Conservation (phyloP, 2,329 filamentous ascomycete genomes). For the Xylariaceae sp. region DNA sequence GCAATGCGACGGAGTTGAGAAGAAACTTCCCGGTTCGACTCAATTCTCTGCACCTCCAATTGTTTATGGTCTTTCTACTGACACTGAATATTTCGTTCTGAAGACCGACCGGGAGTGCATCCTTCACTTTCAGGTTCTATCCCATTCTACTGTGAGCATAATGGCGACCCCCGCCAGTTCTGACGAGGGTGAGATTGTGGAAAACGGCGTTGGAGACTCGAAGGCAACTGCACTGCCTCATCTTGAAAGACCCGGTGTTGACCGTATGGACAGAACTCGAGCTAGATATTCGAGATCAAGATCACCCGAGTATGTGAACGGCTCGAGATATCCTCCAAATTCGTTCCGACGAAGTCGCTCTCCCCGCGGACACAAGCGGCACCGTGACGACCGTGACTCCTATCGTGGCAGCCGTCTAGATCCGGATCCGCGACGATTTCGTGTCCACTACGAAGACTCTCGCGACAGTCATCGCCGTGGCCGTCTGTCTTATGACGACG, state of each 20-base stretch:
- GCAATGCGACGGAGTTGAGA: conserved; percentile 35
- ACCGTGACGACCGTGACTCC: conserved; percentile 63
- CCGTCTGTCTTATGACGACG: conserved; percentile 58
- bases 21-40: conserved; percentile 41
- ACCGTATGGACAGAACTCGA: conserved; percentile 85
- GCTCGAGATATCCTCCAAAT: conserved; percentile 45
- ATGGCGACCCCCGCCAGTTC: conserved; percentile 59
- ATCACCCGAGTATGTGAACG: conserved; percentile 53
- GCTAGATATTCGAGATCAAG: conserved; percentile 57
- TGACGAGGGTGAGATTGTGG: conserved; percentile 86
- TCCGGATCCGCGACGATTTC: conserved; percentile 62
- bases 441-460: conserved; percentile 63
- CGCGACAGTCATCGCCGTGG: conserved; percentile 51
- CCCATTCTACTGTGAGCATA: conserved; percentile 36
- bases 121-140: conserved; percentile 23
- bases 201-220: conserved; percentile 63
- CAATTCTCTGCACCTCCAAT: conserved; percentile 37
- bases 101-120: conserved; percentile 34
- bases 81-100: conserved; percentile 28
- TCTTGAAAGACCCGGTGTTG: conserved; percentile 81
- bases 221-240: conserved; percentile 89
- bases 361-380: conserved; percentile 68
- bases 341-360: conserved; percentile 58
- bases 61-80: conserved; percentile 31
- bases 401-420: conserved; percentile 44